Conservation (phyloP, 495 filamentous ascomycete species). For the Neurospora cerealis region DNA sequence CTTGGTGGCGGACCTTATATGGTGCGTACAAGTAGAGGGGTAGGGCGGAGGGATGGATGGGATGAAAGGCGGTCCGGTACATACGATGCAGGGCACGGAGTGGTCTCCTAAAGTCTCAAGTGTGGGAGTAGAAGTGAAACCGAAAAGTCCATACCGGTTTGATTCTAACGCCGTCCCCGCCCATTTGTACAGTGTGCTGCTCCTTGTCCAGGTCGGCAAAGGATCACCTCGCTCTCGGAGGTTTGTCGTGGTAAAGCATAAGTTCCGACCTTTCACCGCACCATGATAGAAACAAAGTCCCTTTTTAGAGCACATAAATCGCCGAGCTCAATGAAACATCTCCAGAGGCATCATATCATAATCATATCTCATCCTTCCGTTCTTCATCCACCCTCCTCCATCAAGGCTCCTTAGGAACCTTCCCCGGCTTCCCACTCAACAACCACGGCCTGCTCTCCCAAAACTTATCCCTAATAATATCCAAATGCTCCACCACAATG, state of each 20-base stretch:
- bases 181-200: neutral
- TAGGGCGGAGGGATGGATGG: neutral
- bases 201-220: neutral
- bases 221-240: neutral
- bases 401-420: slow-evolving; percentile 45
- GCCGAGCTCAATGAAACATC: neutral
- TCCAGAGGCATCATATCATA: neutral
- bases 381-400: neutral
- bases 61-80: neutral
- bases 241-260: neutral
- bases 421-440: slow-evolving; percentile 62
- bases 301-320: neutral
- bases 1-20: neutral
- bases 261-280: neutral
- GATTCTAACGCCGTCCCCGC: neutral
- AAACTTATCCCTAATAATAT: slow-evolving; percentile 91
- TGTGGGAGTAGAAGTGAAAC: neutral
- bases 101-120: neutral
- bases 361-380: neutral
- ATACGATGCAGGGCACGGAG: neutral
- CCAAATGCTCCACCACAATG: slow-evolving; percentile 72
- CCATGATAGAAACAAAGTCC: neutral
- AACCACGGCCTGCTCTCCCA: slow-evolving; percentile 85
- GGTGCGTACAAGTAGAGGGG: neutral
- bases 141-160: neutral